Percentiles rank a stretch among this genome's conserved stretches.
phyloP scores from a whole-genome alignment of 1,139 yeast genomes.

The Saccharomyces hybrid region DNA sequence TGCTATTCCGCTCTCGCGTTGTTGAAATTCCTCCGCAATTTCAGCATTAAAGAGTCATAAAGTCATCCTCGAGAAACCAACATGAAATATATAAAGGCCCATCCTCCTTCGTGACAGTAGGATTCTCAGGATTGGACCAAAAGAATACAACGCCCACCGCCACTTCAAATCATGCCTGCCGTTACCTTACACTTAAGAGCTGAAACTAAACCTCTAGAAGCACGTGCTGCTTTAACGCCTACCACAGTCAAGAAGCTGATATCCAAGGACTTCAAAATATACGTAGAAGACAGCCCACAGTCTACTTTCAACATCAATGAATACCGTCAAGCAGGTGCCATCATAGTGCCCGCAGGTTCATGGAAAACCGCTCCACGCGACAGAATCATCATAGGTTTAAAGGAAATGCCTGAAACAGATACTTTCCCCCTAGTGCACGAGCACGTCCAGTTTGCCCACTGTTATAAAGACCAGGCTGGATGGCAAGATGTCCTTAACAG shows the following conservation, averaged over 20 bases:
- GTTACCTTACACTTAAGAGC: constrained; percentile 80
- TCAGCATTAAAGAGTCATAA: not conserved
- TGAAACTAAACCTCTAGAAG: constrained; percentile 94
- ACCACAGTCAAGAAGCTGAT: constrained; percentile 73
- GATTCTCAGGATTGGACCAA: not conserved
- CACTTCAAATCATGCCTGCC: constrained; percentile 11
- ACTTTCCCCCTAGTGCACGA: constrained; percentile 88
- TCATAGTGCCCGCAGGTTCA: constrained; percentile 83
- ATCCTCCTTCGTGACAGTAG: constrained; percentile 1
- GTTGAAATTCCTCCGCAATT: not conserved
- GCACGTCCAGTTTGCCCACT: constrained; percentile 97
- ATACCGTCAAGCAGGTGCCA: constrained; percentile 73
- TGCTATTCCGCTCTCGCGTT: not conserved
- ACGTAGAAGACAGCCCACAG: constrained; percentile 79
- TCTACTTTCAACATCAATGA: constrained; percentile 71
- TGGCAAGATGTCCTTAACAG: constrained; percentile 87
- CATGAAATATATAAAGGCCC: not conserved
- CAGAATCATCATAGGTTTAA: constrained; percentile 83
- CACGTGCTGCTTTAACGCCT: constrained; percentile 95
- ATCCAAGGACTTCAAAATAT: constrained; percentile 82
- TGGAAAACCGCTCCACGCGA: constrained; percentile 89
- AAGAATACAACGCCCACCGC: not conserved
- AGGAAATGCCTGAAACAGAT: constrained; percentile 88
- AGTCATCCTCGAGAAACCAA: not conserved
- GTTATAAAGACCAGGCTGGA: constrained; percentile 94